These are phyloP conservation scores for Eucalyptus coolabah DNA, from an alignment of 345 rosid species.

Conservation along the genomic window DNA sequence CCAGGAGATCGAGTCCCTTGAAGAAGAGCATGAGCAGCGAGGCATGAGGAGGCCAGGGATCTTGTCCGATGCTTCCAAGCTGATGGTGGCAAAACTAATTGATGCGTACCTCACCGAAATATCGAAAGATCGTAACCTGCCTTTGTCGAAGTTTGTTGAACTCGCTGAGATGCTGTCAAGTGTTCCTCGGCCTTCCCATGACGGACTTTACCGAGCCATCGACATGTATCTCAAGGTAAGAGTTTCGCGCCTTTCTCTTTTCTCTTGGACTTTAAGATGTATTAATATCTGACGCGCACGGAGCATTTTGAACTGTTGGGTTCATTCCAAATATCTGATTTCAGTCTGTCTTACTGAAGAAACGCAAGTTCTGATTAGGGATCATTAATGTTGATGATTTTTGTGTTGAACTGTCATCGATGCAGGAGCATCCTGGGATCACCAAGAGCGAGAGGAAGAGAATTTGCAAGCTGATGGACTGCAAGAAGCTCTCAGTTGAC, in stretches of 20 bases:
- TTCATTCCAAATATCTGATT: too few species aligned
- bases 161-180: conserved; percentile 58
- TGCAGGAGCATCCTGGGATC: conserved; percentile 67
- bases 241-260: background rate
- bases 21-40: conserved; percentile 15
- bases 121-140: conserved; percentile 59
- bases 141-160: conserved; percentile 38
- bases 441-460: conserved; percentile 74
- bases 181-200: conserved; percentile 68
- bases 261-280: background rate
- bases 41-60: conserved; percentile 41
- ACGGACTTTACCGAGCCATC: conserved; percentile 73
- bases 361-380: background rate
- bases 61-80: conserved; percentile 72
- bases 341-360: background rate
- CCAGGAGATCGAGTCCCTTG: conserved; percentile 25
- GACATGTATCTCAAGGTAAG: conserved; percentile 75
- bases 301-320: too few species aligned
- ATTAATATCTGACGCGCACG: background rate
- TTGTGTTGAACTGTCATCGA: background rate
- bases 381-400: background rate
- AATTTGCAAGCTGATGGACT: conserved; percentile 85
- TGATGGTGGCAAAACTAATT: conserved; percentile 67
- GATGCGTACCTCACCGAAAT: conserved; percentile 76
- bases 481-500: conserved; percentile 73